A percentile compares a stretch with the other conserved stretches of the same genome.
phyloP scores from a whole-genome alignment of 306 rosid species.

The Vigna angularis region DNA sequence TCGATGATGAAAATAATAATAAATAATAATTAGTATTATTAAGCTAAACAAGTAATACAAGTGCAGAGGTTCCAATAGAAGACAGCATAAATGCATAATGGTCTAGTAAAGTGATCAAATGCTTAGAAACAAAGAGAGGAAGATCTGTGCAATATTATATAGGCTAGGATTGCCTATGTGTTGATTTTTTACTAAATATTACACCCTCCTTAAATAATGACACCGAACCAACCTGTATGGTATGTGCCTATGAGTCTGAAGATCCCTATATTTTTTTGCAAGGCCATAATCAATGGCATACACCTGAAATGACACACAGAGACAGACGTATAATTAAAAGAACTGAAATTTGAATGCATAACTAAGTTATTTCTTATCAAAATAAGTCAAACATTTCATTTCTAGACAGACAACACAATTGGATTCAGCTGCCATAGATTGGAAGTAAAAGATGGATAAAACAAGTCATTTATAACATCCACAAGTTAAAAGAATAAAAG shows the following conservation, averaged over 20 bases:
- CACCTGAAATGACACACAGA: conserved; percentile 65
- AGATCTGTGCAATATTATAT: background rate
- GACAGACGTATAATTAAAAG: conserved; percentile 25
- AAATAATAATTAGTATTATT: background rate
- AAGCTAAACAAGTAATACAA: background rate
- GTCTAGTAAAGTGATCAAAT: conserved; percentile 22
- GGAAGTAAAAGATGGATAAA: conserved; percentile 30
- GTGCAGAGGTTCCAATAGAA: conserved; percentile 10
- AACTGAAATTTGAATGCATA: conserved; percentile 24
- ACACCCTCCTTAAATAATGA: conserved; percentile 34
- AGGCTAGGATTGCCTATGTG: conserved; percentile 25
- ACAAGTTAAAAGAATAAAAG: background rate
- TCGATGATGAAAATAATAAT: background rate
- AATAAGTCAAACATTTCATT: conserved; percentile 1
- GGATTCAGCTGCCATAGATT: conserved; percentile 9
- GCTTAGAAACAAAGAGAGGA: background rate
- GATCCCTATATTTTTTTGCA: conserved; percentile 96
- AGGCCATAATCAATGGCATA: conserved; percentile 95
- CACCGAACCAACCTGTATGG: conserved; percentile 81
- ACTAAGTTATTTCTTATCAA: conserved; percentile 34
- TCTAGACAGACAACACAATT: conserved; percentile 17
- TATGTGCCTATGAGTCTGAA: conserved; percentile 96
- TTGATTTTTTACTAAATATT: conserved; percentile 19
- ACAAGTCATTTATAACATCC: conserved; percentile 27
- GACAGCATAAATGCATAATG: conserved; percentile 16